Conservation (phyloP, 2,329 filamentous ascomycete species). For the Plenodomus biglobosus region DNA sequence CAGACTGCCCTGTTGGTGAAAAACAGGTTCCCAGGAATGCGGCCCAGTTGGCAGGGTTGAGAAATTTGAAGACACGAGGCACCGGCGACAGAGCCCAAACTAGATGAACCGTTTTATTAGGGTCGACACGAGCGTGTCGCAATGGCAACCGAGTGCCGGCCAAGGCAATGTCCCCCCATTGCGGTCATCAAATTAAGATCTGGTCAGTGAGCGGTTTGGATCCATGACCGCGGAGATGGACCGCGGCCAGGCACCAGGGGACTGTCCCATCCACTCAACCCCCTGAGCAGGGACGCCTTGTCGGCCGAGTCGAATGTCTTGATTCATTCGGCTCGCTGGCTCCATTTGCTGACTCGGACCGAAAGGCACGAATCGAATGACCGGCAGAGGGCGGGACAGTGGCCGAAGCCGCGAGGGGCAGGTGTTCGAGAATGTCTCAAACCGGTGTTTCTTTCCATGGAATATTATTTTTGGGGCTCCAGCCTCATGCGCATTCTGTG, state of each 20-base stretch:
- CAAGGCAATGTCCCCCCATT: not conserved
- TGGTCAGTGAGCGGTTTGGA: slow-evolving; percentile 26
- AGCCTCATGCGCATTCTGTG: not conserved
- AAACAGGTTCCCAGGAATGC: slow-evolving; percentile 4
- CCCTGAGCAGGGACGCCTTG: slow-evolving; percentile 15
- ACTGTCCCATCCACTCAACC: slow-evolving; percentile 21
- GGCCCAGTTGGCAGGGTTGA: not conserved
- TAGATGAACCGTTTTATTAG: not conserved
- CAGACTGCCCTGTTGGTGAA: slow-evolving; percentile 5
- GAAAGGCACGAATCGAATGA: slow-evolving; percentile 12
- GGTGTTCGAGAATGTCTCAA: not conserved
- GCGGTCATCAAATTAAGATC: slow-evolving; percentile 19
- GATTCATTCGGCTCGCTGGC: slow-evolving; percentile 14
- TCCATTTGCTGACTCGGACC: slow-evolving; percentile 17
- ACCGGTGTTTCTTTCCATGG: not conserved
- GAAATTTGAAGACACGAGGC: not conserved
- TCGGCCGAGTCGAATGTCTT: slow-evolving; percentile 6
- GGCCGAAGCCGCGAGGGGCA: slow-evolving; percentile 4
- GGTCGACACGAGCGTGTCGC: not conserved
- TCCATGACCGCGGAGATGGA: slow-evolving; percentile 24
- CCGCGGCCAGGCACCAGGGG: slow-evolving; percentile 20
- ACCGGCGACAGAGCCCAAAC: not conserved
- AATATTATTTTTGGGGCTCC: not conserved
- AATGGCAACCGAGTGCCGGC: not conserved
- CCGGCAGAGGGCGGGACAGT: slow-evolving; percentile 9